Percentiles rank a stretch among this genome's conserved stretches.
These are phyloP conservation scores for Saccharum hybrid DNA, from an alignment of 202 grass and related monocot genomes.

Conservation along the genomic window DNA sequence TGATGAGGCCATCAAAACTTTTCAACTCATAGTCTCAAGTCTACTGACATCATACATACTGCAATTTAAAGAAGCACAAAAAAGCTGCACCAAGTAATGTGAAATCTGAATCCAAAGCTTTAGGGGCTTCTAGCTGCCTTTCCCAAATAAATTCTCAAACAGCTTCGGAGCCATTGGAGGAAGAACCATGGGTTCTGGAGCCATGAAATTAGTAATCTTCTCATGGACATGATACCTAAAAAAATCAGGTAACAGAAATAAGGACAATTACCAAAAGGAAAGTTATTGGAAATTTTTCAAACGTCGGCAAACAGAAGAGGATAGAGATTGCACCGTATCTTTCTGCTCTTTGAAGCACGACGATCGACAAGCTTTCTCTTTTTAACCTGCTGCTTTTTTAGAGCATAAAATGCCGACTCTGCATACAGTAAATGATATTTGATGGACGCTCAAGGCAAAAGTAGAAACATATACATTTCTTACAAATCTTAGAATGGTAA, in stretches of 20 bases:
- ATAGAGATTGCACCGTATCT: slow-evolving; percentile 68
- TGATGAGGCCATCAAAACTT: background rate
- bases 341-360: slow-evolving; percentile 89
- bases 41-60: background rate
- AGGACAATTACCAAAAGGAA: background rate
- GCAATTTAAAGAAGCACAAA: slow-evolving; percentile 1
- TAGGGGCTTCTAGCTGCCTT: slow-evolving; percentile 37
- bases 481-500: background rate
- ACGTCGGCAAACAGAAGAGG: background rate
- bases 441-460: background rate
- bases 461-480: background rate
- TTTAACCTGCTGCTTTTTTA: slow-evolving; percentile 81
- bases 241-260: background rate
- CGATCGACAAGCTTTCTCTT: slow-evolving; percentile 85
- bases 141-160: slow-evolving; percentile 85
- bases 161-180: slow-evolving; percentile 80
- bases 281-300: background rate
- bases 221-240: slow-evolving; percentile 84
- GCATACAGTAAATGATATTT: slow-evolving; percentile 37
- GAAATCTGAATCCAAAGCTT: slow-evolving; percentile 2
- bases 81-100: background rate
- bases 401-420: slow-evolving; percentile 71
- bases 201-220: slow-evolving; percentile 95
- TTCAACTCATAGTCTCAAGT: background rate
- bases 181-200: slow-evolving; percentile 62